These are phyloP conservation scores for Plasmodium knowlesi DNA, from an alignment of 169 alveolate genomes.

Conservation along the genomic window DNA sequence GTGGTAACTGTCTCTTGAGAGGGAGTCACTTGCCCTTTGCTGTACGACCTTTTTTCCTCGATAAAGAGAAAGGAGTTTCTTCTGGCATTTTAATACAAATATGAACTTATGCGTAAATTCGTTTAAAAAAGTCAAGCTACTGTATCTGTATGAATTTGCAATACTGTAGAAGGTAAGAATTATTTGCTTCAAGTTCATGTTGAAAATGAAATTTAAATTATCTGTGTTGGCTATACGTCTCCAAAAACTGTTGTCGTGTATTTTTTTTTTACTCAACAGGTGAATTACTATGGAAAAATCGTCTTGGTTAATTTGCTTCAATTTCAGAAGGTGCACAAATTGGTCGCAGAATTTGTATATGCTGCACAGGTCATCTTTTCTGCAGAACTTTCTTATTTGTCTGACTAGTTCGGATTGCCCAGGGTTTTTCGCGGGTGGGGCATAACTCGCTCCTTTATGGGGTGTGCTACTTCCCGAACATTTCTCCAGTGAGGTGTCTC, in stretches of 20 bases:
- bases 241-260: constrained; percentile 44
- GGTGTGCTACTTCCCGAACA: neutral
- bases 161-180: constrained; percentile 43
- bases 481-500: neutral
- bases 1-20: neutral
- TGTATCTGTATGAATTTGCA: constrained; percentile 23
- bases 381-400: constrained; percentile 54
- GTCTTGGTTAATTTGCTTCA: constrained; percentile 7
- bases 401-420: constrained; percentile 57
- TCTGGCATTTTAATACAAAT: constrained; percentile 31
- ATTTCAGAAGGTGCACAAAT: constrained; percentile 43
- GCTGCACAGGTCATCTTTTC: constrained; percentile 62
- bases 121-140: constrained; percentile 23
- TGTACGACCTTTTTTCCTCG: neutral
- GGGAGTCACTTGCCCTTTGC: neutral
- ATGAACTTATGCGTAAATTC: constrained; percentile 32
- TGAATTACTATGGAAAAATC: constrained; percentile 66
- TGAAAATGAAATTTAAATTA: constrained; percentile 36
- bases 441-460: neutral
- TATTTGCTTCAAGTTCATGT: constrained; percentile 58
- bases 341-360: constrained; percentile 52
- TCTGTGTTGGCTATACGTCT: constrained; percentile 39
- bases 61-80: neutral
- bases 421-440: neutral
- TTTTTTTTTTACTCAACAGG: constrained; percentile 45